phyloP scores from a whole-genome alignment of 2,329 filamentous ascomycete genomes.

The Fulvia fulva region DNA sequence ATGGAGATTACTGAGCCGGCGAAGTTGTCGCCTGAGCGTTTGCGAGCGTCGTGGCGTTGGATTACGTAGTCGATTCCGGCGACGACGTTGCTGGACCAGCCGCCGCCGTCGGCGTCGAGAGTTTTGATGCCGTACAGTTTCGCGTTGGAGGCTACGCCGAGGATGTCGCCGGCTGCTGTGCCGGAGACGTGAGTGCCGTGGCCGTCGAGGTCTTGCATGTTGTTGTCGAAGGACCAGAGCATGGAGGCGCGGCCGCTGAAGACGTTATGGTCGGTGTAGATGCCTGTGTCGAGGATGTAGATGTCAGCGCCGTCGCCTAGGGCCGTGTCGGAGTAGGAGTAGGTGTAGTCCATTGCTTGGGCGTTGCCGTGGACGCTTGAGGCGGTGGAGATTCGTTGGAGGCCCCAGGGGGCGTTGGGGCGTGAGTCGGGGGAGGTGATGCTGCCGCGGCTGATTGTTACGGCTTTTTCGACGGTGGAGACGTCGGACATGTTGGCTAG shows the following conservation, averaged over 20 bases:
- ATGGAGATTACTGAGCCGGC: slow-evolving; percentile 47
- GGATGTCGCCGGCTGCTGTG: slow-evolving; percentile 41
- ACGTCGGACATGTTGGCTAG: slow-evolving; percentile 41
- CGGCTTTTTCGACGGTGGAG: slow-evolving; percentile 40
- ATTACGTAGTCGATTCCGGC: slow-evolving; percentile 48
- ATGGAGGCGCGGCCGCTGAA: slow-evolving; percentile 43
- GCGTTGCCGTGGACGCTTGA: slow-evolving; percentile 24
- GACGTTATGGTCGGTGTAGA: slow-evolving; percentile 43
- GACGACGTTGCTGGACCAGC: slow-evolving; percentile 46
- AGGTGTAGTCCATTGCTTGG: slow-evolving; percentile 40
- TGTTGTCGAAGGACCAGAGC: slow-evolving; percentile 38
- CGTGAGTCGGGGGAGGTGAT: slow-evolving; percentile 25
- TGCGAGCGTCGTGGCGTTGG: slow-evolving; percentile 42
- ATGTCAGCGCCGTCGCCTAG: slow-evolving; percentile 45
- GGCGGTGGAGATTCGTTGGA: slow-evolving; percentile 42
- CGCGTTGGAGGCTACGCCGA: slow-evolving; percentile 47
- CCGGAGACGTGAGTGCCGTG: slow-evolving; percentile 49
- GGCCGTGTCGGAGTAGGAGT: slow-evolving; percentile 35
- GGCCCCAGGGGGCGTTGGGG: slow-evolving; percentile 43
- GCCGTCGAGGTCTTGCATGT: slow-evolving; percentile 40
- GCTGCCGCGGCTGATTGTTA: slow-evolving; percentile 21
- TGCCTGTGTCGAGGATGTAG: slow-evolving; percentile 49
- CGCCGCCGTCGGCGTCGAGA: slow-evolving; percentile 44
- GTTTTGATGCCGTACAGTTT: slow-evolving; percentile 52
- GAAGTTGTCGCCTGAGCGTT: slow-evolving; percentile 34